Evolutionary conservation across 1,284 basidiomycete species (phyloP).

Genomic region (Neonothopanus nambi): DNA sequence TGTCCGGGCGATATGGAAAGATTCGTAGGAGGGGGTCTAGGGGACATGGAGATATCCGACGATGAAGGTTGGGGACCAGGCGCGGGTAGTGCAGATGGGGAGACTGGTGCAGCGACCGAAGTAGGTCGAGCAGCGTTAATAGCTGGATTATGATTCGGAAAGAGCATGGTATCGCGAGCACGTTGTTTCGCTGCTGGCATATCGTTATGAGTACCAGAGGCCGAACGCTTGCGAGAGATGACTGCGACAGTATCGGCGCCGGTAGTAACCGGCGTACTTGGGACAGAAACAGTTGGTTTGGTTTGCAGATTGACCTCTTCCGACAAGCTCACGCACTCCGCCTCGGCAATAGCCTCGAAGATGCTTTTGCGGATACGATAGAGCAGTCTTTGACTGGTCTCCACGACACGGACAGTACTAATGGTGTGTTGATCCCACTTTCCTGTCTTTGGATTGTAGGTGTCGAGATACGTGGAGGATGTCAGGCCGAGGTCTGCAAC

Average conservation of each 20-base stretch:
- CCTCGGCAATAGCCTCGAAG: constrained; percentile 53
- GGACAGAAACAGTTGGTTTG: background rate
- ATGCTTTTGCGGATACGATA: constrained; percentile 60
- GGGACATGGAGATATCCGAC: background rate
- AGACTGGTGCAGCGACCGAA: too few relatives aligned
- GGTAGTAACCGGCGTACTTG: background rate
- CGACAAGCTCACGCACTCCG: constrained; percentile 53
- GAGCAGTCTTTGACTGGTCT: constrained; percentile 40
- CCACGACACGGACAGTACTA: constrained; percentile 23
- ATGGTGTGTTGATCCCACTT: constrained; percentile 47
- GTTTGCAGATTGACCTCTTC: constrained; percentile 53
- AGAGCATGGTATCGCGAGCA: too few relatives aligned
- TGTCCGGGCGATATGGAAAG: background rate
- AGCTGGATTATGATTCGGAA: too few relatives aligned
- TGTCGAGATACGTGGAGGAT: constrained; percentile 54
- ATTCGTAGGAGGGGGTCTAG: background rate
- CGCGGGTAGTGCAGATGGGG: background rate
- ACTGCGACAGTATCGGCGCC: background rate
- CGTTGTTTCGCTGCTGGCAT: constrained; percentile 6
- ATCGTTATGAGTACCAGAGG: background rate
- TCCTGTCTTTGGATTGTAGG: constrained; percentile 51
- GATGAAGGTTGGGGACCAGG: background rate
- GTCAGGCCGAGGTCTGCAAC: constrained; percentile 53
- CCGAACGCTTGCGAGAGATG: background rate
- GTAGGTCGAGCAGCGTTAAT: too few relatives aligned